These are phyloP conservation scores for Cavenderia fasciculata DNA, from an alignment of 78 protist genomes.

Conservation along the genomic window DNA sequence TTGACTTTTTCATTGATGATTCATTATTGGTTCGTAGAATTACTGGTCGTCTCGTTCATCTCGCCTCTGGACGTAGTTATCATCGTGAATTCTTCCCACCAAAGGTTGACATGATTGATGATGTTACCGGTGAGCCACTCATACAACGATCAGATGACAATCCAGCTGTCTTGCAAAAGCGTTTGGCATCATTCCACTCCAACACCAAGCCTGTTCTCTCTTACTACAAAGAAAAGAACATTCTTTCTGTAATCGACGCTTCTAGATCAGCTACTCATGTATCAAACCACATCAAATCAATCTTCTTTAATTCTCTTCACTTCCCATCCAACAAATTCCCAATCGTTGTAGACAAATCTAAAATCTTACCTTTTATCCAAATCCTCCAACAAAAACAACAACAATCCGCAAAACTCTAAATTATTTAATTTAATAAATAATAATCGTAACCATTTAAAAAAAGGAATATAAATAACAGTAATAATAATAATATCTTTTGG, in stretches of 20 bases:
- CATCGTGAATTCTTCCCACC: conserved; percentile 95
- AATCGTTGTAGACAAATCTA: too few species aligned
- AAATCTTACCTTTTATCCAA: too few species aligned
- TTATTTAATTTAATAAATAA: too few species aligned
- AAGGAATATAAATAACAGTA: too few species aligned
- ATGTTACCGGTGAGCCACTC: conserved; percentile 97
- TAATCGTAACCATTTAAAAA: too few species aligned
- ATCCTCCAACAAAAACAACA: too few species aligned
- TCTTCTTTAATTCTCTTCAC: conserved; percentile 33
- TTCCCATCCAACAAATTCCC: conserved; percentile 45
- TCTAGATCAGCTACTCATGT: conserved; percentile 43
- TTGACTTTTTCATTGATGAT: conserved; percentile 90
- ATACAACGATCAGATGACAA: conserved; percentile 95
- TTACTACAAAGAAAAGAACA: conserved; percentile 52
- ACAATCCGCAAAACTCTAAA: too few species aligned
- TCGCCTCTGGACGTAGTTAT: conserved; percentile 91
- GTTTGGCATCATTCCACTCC: conserved; percentile 76
- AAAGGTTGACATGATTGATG: conserved; percentile 86
- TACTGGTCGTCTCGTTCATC: conserved; percentile 95
- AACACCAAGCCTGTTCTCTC: conserved; percentile 75
- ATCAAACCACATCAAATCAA: conserved; percentile 43
- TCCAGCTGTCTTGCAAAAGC: conserved; percentile 73
- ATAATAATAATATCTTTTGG: too few species aligned
- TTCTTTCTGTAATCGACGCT: conserved; percentile 73
- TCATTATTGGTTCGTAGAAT: conserved; percentile 89